Evolutionary conservation across 306 rosid species (phyloP), one percentile per base, ranked within the genome.

Genomic region (Lagenaria siceraria): DNA sequence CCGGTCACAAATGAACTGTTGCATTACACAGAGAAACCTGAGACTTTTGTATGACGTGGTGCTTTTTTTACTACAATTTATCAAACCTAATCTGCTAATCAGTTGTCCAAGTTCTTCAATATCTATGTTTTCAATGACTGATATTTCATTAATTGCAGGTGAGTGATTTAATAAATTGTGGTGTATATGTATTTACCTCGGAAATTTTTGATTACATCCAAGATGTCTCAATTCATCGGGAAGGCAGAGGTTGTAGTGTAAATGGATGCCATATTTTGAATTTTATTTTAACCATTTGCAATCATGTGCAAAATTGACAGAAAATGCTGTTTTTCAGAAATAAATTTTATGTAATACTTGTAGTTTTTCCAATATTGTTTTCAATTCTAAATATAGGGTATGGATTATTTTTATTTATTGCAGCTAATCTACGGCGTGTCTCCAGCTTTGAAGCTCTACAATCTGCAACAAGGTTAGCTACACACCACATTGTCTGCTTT

Each of bases 11-110:
- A 90, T 15, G 99, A 96, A 78, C 78, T 96, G 43, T 86, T 96
- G 89, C 99, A 96, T 86, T 96, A 96, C 84, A 96, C 93, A 2
- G 99, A 96, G 87, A 96, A 87, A 82, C 99, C 99, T 29, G 98
- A 96, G 78, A 96, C 99, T 78, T 82, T 82, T 79, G 86, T 81
- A 81, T 0, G 85, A 78, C 2, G 35, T 11, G 10, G 18, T 82
- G 36, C 55, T 69, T 68, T 69, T 64, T 69, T 69, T 42, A 38
- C 33, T 14, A 22, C 0, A 43, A 58, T 25, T 71, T 46, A 71
- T 43, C 35, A 43, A 42, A 43, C 53, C 25, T 68, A 68, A 38
- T 24, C 48, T 10, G 13, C 48, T 42, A 42, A 42, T 42, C 76
- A 48, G n/a, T 24, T 46, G 38, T 46, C 21, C 56, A 70, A 46